These are phyloP conservation scores for Medicago ruthenica DNA, from an alignment of 306 rosid genomes.

Conservation along the genomic window DNA sequence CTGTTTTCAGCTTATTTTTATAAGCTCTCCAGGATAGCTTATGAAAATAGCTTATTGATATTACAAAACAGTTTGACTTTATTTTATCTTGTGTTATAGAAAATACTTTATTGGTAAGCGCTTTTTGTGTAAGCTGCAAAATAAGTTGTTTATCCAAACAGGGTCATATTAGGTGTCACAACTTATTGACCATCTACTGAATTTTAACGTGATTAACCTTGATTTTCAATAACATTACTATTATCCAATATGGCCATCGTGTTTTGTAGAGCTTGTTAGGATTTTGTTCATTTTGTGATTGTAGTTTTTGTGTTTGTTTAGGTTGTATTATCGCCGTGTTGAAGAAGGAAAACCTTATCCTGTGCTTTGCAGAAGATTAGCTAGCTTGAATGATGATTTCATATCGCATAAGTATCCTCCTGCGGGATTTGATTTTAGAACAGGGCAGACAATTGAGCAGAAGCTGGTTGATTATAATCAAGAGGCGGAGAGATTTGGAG, in stretches of 20 bases:
- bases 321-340: conserved; percentile 88
- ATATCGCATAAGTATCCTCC: conserved; percentile 79
- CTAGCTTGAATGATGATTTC: conserved; percentile 78
- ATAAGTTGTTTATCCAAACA: neutral
- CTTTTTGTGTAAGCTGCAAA: neutral
- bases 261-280: neutral
- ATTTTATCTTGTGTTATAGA: neutral
- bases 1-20: neutral
- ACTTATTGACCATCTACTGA: neutral
- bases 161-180: neutral
- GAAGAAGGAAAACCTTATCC: conserved; percentile 92
- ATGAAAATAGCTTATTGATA: too few species aligned
- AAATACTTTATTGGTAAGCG: neutral
- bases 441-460: conserved; percentile 93
- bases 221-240: neutral
- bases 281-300: neutral
- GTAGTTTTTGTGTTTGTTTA: conserved; percentile 25
- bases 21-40: neutral
- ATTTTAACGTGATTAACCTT: neutral
- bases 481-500: conserved; percentile 93
- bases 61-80: neutral
- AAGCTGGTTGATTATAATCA: conserved; percentile 82
- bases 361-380: conserved; percentile 77
- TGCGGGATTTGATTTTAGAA: conserved; percentile 83
- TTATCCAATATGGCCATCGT: neutral